Base-by-base conservation (phyloP, 768 basidiomycete species). In the Cystobasidium onofrii region DNA sequence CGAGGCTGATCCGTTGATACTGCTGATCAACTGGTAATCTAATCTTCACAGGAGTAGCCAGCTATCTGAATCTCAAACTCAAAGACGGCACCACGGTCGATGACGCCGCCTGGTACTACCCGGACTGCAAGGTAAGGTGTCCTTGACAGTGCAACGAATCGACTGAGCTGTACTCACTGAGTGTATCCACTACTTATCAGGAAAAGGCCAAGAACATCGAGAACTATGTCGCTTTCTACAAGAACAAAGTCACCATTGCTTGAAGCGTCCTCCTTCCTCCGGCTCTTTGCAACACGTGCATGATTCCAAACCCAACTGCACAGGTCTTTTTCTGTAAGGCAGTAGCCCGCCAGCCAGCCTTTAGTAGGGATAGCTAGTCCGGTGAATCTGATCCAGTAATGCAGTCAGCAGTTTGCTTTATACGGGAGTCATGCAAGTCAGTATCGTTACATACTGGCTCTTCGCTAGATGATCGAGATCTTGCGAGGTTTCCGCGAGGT, bases 181-280 rank as follows among this genome's bases (percentile, higher is more conserved):
- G 12, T n/a, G 23, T 36, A 29, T 52, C 46, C 31, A 62, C 44
- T 20, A 29, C 36, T 15, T 39, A 18, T n/a, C 74, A 89, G 89
- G 88, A 85, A 2, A 85, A 84, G 75, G 90, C 89, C 0, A 83
- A 85, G 61, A 78, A 85, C 4, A 88, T 91, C 78, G 84, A 88
- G 80, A 83, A 83, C 12, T 86, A 87, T 78, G 83, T 90, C 25
- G 90, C 90, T 0, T 90, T 91, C 79, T 89, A 91, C 83, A 90
- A 90, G 85, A 89, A 86, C 73, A 79, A 78, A 54, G 74, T 50
- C 46, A n/a, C 12, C 4, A 20, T 50, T n/a, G 46, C 46, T 20
- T 50, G 77, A 20, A 74, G 72, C 23, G 43, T 77, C 46, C 55
- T 31, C n/a, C n/a, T n/a, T n/a, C n/a, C n/a, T n/a, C n/a, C n/a